A percentile compares a stretch with the other conserved stretches of the same genome.
These are phyloP conservation scores for Astragalus glycyphyllos DNA, from an alignment of 306 rosid genomes.

Conservation along the genomic window DNA sequence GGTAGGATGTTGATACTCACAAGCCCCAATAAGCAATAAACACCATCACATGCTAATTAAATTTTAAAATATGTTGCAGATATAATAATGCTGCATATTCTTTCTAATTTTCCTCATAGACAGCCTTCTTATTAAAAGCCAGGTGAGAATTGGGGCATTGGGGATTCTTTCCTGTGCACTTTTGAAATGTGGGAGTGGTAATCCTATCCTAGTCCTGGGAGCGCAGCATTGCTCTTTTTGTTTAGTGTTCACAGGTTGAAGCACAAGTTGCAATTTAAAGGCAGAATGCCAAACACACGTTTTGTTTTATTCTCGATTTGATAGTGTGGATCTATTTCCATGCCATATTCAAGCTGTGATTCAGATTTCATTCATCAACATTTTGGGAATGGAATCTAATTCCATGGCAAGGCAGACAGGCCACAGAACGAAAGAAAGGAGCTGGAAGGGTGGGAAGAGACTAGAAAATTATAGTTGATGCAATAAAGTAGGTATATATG, in stretches of 20 bases:
- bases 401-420: slow-evolving; percentile 12
- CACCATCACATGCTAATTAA: too few relatives aligned
- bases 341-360: background rate
- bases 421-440: background rate
- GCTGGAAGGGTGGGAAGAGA: too few relatives aligned
- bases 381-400: slow-evolving; percentile 12
- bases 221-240: slow-evolving; percentile 22
- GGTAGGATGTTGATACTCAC: background rate
- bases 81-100: too few relatives aligned
- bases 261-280: slow-evolving; percentile 23
- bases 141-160: too few relatives aligned
- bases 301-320: too few relatives aligned
- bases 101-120: too few relatives aligned
- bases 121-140: too few relatives aligned
- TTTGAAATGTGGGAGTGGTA: slow-evolving; percentile 50
- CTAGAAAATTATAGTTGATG: too few relatives aligned
- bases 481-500: too few relatives aligned
- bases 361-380: slow-evolving; percentile 29
- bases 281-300: background rate
- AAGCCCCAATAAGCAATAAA: too few relatives aligned
- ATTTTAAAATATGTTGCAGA: too few relatives aligned
- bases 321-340: too few relatives aligned
- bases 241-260: background rate
- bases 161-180: slow-evolving; percentile 42
- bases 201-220: slow-evolving; percentile 30